Percentiles rank a stretch among this genome's conserved stretches.
Evolutionary conservation across 2,329 filamentous ascomycete species (phyloP).

Genomic region (Calonectria montana): DNA sequence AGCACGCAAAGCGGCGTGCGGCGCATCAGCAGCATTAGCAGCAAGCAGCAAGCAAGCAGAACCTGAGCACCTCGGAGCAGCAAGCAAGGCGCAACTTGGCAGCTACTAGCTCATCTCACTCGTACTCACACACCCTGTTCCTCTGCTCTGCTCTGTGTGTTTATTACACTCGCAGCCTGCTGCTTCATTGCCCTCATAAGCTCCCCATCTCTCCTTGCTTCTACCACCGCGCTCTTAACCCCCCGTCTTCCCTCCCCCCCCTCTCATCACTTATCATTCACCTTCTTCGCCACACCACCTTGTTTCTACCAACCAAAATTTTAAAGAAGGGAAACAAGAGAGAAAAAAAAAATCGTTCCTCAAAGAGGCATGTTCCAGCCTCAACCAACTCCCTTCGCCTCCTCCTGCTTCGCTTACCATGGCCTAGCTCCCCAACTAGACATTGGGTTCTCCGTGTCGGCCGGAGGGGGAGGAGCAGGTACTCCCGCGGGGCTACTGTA

Average conservation of each 20-base stretch:
- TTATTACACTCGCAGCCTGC: conserved; percentile 25
- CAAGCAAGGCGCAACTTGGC: conserved; percentile 19
- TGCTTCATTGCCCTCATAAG: conserved; percentile 12
- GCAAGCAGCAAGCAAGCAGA: conserved; percentile 1
- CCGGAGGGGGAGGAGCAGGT: conserved; percentile 41
- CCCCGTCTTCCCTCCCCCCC: conserved; percentile 22
- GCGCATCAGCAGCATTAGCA: conserved; percentile 12
- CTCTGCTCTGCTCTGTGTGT: conserved; percentile 10
- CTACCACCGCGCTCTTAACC: conserved; percentile 10
- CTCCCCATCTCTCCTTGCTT: conserved; percentile 24
- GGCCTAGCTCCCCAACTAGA: conserved; percentile 49
- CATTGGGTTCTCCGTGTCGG: conserved; percentile 40
- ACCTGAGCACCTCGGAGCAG: conserved; percentile 6
- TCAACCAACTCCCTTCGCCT: conserved; percentile 61
- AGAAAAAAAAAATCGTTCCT: background rate
- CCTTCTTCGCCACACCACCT: conserved; percentile 9
- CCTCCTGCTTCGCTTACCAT: conserved; percentile 55
- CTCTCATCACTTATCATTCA: background rate
- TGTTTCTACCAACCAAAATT: background rate
- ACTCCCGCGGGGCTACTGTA: conserved; percentile 27
- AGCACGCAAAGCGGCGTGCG: conserved; percentile 9
- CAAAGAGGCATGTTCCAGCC: conserved; percentile 64
- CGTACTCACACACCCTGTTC: conserved; percentile 18
- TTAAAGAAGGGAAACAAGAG: background rate
- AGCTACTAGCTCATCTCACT: conserved; percentile 12